These are phyloP conservation scores for barley (Hordeum vulgare) DNA, from an alignment of 176 grass and related monocot genomes.

Conservation along the genomic window MorexV3_pseudomolecules_assembly NC_058524.1:498972016-498972515, in stretches of 20 bases:
- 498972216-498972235: constrained; percentile 18
- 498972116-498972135: neutral
- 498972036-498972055: neutral
- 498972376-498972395: neutral
- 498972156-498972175: neutral
- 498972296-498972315: constrained; percentile 51
- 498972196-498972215: constrained; percentile 15
- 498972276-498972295: constrained; percentile 56
- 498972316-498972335: constrained; percentile 19
- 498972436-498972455: constrained; percentile 30
- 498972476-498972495: neutral
- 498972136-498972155: neutral
- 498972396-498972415: neutral
- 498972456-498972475: neutral
- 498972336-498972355: neutral
- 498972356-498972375: neutral
- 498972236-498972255: neutral
- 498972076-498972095: neutral
- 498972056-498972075: neutral
- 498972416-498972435: neutral
- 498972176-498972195: neutral
- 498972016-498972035: neutral
- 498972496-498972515: neutral
- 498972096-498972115: too few species aligned
- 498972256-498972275: constrained; percentile 16